phyloP scores from a whole-genome alignment of 208 protist species.

The Trypanosoma lewisi region DNA sequence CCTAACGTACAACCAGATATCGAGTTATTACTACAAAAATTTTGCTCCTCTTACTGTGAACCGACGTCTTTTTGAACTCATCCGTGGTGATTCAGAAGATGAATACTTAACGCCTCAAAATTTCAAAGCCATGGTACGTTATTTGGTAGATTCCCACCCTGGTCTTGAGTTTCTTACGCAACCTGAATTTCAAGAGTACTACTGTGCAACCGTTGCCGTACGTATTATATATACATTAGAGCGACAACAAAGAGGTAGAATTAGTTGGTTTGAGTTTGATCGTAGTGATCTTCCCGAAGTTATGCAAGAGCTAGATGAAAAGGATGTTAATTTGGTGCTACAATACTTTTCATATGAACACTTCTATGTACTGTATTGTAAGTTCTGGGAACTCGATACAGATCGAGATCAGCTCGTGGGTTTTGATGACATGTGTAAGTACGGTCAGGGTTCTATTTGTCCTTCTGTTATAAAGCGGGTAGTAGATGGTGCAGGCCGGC shows the following conservation, averaged over 20 bases:
- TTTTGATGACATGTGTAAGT: slow-evolving; percentile 86
- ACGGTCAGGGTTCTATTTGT: slow-evolving; percentile 74
- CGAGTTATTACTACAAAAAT: slow-evolving; percentile 51
- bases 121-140: slow-evolving; percentile 62
- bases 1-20: slow-evolving; percentile 55
- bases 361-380: slow-evolving; percentile 99
- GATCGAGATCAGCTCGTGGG: slow-evolving; percentile 92
- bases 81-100: slow-evolving; percentile 31
- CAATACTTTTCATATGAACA: slow-evolving; percentile 98
- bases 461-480: slow-evolving; percentile 75
- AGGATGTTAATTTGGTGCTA: slow-evolving; percentile 87
- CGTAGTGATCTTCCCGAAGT: slow-evolving; percentile 81
- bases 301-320: slow-evolving; percentile 75
- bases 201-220: slow-evolving; percentile 93
- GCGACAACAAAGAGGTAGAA: slow-evolving; percentile 60
- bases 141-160: slow-evolving; percentile 85
- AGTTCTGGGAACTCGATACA: slow-evolving; percentile 98
- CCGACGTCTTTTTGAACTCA: slow-evolving; percentile 77
- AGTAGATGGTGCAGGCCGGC: slow-evolving; percentile 64
- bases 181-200: slow-evolving; percentile 95
- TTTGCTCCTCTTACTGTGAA: slow-evolving; percentile 54
- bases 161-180: slow-evolving; percentile 94
- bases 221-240: slow-evolving; percentile 95
- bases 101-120: slow-evolving; percentile 69
- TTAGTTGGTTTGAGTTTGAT: slow-evolving; percentile 87